Conservation (phyloP, 345 rosid species). For the Eucalyptus marginata region DNA sequence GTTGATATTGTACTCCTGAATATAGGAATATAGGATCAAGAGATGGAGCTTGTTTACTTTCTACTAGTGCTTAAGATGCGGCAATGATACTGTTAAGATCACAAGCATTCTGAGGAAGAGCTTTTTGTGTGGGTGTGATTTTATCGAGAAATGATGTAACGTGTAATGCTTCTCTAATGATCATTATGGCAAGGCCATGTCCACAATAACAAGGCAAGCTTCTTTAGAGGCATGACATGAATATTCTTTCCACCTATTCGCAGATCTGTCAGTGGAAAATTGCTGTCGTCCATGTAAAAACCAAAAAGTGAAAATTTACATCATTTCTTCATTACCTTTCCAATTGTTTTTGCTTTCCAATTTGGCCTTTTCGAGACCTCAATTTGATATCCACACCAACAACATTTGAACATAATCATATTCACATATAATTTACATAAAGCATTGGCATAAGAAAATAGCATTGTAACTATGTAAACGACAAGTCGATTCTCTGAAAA, state of each 20-base stretch:
- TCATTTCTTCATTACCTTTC: too few species aligned
- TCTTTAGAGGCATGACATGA: too few species aligned
- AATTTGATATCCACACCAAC: too few species aligned
- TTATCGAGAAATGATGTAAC: not conserved
- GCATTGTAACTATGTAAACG: not conserved
- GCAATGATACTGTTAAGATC: not conserved
- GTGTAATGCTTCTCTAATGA: slow-evolving; percentile 1
- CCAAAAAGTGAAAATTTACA: too few species aligned
- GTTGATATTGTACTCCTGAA: not conserved
- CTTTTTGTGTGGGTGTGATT: not conserved
- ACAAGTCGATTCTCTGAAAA: not conserved
- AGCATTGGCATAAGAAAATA: not conserved
- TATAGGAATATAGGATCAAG: not conserved
- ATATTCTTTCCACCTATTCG: too few species aligned
- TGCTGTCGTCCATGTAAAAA: too few species aligned
- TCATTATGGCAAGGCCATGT: too few species aligned
- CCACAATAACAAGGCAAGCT: too few species aligned
- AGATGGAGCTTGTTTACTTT: not conserved
- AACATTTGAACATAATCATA: not conserved
- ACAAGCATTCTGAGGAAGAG: not conserved
- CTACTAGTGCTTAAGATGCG: not conserved
- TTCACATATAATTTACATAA: not conserved
- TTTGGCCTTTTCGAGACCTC: too few species aligned
- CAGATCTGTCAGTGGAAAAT: too few species aligned
- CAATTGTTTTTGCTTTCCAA: too few species aligned